phyloP scores from a whole-genome alignment of 805 yeast genomes.

The Lachancea nothofagi region DNA sequence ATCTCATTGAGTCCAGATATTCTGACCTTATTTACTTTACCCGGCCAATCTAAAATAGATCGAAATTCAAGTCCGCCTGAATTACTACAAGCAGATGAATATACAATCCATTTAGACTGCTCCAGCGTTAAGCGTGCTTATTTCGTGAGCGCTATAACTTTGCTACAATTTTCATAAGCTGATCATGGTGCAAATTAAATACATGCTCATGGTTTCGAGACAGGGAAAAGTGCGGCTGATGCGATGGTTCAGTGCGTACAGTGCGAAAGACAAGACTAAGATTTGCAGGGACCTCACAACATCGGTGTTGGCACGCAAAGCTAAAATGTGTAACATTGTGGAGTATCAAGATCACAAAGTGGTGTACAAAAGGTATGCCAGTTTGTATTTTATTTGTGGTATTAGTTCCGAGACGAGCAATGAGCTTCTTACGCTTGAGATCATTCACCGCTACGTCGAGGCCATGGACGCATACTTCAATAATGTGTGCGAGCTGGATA shows the following conservation, averaged over 20 bases:
- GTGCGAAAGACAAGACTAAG: slow-evolving; percentile 81
- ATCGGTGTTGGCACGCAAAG: slow-evolving; percentile 73
- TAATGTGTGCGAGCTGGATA: slow-evolving; percentile 93
- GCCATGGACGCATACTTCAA: slow-evolving; percentile 95
- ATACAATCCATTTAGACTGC: too few relatives aligned
- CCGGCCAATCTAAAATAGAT: too few relatives aligned
- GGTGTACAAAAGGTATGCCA: slow-evolving; percentile 88
- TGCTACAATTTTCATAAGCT: background rate
- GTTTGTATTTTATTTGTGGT: slow-evolving; percentile 84
- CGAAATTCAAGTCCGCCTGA: too few relatives aligned
- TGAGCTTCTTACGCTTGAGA: slow-evolving; percentile 78
- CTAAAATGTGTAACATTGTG: slow-evolving; percentile 92
- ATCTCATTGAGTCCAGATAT: too few relatives aligned
- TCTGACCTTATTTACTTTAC: too few relatives aligned
- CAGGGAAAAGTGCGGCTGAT: slow-evolving; percentile 93
- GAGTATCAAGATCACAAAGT: slow-evolving; percentile 75
- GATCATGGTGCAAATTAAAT: slow-evolving; percentile 48
- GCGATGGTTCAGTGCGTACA: slow-evolving; percentile 84
- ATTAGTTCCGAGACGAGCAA: slow-evolving; percentile 52
- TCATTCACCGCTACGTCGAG: slow-evolving; percentile 90
- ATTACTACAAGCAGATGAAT: too few relatives aligned
- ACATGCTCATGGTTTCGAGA: slow-evolving; percentile 74
- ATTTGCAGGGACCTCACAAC: slow-evolving; percentile 83
- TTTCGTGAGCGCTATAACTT: too few relatives aligned
- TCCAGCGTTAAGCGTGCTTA: background rate